Evolutionary conservation across 495 filamentous ascomycete genomes (phyloP).

Genomic region (Neurospora cerealis): DNA sequence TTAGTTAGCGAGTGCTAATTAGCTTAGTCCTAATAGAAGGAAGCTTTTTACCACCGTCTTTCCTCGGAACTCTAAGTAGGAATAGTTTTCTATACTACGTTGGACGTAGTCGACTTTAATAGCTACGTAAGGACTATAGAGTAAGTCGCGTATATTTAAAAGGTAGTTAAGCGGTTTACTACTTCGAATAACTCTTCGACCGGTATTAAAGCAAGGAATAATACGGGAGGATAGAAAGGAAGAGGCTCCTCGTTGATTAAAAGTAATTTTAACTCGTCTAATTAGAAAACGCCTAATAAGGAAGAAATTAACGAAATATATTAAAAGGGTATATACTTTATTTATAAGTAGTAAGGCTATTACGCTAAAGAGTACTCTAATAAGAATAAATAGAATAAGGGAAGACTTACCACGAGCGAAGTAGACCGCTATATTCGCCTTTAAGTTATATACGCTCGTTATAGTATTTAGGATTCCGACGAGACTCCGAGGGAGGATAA

Average conservation of each 20-base stretch:
- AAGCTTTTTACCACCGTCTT: neutral
- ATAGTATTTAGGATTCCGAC: no score
- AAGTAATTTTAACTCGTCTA: neutral
- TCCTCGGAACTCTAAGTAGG: neutral
- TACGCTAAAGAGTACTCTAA: neutral
- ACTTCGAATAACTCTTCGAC: no score
- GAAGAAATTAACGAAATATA: neutral
- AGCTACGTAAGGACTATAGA: neutral
- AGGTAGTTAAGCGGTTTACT: neutral
- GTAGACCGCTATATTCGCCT: neutral
- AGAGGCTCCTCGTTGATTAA: neutral
- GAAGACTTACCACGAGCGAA: neutral
- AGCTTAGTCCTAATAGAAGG: neutral
- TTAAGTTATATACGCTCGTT: neutral
- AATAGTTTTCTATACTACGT: neutral
- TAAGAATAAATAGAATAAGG: neutral
- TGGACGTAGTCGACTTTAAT: neutral
- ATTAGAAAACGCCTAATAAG: neutral
- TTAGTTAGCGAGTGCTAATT: neutral
- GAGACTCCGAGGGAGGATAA: no score
- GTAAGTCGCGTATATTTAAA: neutral
- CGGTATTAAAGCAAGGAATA: no score
- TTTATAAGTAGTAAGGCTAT: neutral
- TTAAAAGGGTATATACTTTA: neutral
- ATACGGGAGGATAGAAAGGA: neutral